Conservation (phyloP, 805 yeast species). For the Candida odintsovae region DNA sequence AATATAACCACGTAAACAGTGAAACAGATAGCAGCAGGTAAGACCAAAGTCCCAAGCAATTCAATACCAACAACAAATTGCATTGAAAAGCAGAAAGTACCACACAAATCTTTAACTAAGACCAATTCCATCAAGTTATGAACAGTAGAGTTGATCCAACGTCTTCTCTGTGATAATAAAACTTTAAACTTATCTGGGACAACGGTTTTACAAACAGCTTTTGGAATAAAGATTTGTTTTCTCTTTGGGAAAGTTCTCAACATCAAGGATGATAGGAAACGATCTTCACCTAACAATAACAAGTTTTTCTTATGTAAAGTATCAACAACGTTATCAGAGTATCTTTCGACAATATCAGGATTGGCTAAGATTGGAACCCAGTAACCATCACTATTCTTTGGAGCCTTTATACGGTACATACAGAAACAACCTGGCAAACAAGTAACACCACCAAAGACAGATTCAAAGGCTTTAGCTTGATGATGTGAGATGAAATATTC, state of each 20-base stretch:
- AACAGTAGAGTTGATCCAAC: constrained; percentile 95
- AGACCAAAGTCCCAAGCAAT: constrained; percentile 77
- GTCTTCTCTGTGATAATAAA: constrained; percentile 84
- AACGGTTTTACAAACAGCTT: constrained; percentile 87
- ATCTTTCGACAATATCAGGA: constrained; percentile 89
- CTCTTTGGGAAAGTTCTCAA: constrained; percentile 84
- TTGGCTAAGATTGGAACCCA: constrained; percentile 95
- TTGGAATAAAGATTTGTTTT: constrained; percentile 79
- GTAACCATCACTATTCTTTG: constrained; percentile 69
- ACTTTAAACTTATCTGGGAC: constrained; percentile 83
- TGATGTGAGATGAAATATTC: constrained; percentile 93
- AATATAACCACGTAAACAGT: constrained; percentile 72
- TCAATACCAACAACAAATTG: constrained; percentile 84
- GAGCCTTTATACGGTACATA: constrained; percentile 86
- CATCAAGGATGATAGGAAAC: constrained; percentile 81
- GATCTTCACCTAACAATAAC: constrained; percentile 83
- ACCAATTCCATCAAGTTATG: constrained; percentile 88
- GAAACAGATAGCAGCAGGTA: constrained; percentile 83
- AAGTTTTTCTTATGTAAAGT: constrained; percentile 84
- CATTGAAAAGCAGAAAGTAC: constrained; percentile 93
- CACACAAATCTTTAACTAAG: constrained; percentile 81
- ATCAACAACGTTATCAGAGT: constrained; percentile 78
- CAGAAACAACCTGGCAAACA: constrained; percentile 95
- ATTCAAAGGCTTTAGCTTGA: constrained; percentile 89
- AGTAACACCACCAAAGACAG: constrained; percentile 92